A percentile compares a stretch with the other conserved stretches of the same genome.
These are phyloP conservation scores for Haematococcus sp. DNA, from an alignment of 139 green algal genomes.

Conservation along the genomic window DNA sequence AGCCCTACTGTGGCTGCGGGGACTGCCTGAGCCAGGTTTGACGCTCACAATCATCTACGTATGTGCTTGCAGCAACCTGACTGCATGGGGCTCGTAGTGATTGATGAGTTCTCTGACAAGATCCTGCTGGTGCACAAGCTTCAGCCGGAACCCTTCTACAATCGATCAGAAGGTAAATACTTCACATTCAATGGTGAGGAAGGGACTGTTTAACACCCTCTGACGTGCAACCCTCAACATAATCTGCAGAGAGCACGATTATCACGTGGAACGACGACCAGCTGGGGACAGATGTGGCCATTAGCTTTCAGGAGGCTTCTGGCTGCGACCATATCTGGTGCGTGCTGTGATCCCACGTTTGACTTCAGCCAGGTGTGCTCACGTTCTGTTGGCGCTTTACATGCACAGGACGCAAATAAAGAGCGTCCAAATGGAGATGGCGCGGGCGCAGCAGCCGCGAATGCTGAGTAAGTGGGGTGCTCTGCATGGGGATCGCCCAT, in stretches of 20 bases:
- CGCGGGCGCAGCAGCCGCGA: no score
- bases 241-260: constrained; percentile 89
- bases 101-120: constrained; percentile 75
- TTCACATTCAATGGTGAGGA: no score
- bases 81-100: constrained; percentile 82
- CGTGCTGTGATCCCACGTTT: neutral
- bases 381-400: neutral
- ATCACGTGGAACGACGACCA: constrained; percentile 94
- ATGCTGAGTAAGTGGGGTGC: no score
- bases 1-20: neutral
- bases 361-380: neutral
- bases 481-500: no score
- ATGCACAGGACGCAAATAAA: constrained; percentile 3
- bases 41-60: constrained; percentile 7
- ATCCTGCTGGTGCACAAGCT: constrained; percentile 90
- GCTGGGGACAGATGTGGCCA: constrained; percentile 87
- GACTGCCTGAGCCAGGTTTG: constrained; percentile 4
- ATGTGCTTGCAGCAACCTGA: constrained; percentile 64
- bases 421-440: neutral
- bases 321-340: constrained; percentile 91
- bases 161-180: constrained; percentile 64
- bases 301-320: constrained; percentile 90
- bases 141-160: constrained; percentile 78
- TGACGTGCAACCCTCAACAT: no score
- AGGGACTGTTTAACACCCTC: no score